These are phyloP conservation scores for Phylloporus rhodoxanthus DNA, from an alignment of 768 basidiomycete species.

Conservation along the genomic window DNA sequence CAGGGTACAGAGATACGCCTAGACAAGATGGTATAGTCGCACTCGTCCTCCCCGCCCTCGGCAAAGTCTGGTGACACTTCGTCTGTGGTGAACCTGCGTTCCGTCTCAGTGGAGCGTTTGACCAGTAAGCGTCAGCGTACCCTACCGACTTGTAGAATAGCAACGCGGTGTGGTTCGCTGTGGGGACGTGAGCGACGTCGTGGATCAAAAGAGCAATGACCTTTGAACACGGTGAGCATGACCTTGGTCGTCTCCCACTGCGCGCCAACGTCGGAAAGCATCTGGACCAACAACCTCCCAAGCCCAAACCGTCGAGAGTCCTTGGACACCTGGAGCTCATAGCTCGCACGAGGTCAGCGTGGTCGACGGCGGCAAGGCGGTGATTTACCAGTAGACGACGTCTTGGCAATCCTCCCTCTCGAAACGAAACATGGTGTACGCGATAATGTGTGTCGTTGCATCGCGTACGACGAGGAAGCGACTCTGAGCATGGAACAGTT, in stretches of 20 bases:
- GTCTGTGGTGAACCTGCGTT: slow-evolving; percentile 50
- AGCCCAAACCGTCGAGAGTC: slow-evolving; percentile 46
- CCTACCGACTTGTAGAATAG: slow-evolving; percentile 51
- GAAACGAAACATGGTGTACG: slow-evolving; percentile 64
- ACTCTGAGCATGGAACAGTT: slow-evolving; percentile 55
- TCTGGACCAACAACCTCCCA: slow-evolving; percentile 49
- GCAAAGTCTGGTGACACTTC: slow-evolving; percentile 44
- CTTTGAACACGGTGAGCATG: slow-evolving; percentile 71
- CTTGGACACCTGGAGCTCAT: slow-evolving; percentile 64
- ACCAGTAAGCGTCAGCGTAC: slow-evolving; percentile 32
- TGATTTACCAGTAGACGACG: slow-evolving; percentile 65
- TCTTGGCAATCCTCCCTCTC: slow-evolving; percentile 57
- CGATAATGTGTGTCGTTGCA: slow-evolving; percentile 27
- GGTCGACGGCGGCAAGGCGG: neutral
- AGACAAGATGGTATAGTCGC: slow-evolving; percentile 39
- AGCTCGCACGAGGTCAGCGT: slow-evolving; percentile 38
- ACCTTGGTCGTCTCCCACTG: slow-evolving; percentile 60
- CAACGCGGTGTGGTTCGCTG: slow-evolving; percentile 43
- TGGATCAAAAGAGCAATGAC: slow-evolving; percentile 33
- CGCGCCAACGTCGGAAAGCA: slow-evolving; percentile 45
- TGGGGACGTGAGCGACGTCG: slow-evolving; percentile 5
- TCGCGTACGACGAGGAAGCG: slow-evolving; percentile 50
- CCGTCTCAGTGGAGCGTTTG: slow-evolving; percentile 3
- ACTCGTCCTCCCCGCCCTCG: slow-evolving; percentile 27
- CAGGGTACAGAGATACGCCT: slow-evolving; percentile 14